These are phyloP conservation scores for Calonectria ilicicola DNA, from an alignment of 2,329 filamentous ascomycete species.

Conservation along the genomic window DNA sequence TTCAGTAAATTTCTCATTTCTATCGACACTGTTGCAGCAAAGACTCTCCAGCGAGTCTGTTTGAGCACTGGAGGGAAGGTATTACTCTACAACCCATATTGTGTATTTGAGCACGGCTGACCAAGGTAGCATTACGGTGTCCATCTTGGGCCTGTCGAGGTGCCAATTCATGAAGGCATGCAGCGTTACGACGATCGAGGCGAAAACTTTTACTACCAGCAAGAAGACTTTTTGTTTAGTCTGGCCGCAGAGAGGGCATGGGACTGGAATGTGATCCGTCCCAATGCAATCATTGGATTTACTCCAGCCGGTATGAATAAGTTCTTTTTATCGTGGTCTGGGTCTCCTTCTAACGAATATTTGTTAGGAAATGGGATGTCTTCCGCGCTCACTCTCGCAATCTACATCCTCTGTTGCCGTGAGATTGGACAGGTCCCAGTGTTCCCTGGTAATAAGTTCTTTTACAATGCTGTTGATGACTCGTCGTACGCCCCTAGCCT, in stretches of 20 bases:
- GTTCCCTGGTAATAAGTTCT: slow-evolving; percentile 33
- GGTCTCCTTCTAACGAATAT: not conserved
- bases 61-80: slow-evolving; percentile 34
- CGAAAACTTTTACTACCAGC: slow-evolving; percentile 33
- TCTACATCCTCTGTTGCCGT: slow-evolving; percentile 29
- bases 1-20: slow-evolving; percentile 32
- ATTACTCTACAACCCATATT: no score
- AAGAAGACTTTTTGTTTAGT: slow-evolving; percentile 31
- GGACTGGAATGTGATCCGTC: slow-evolving; percentile 33
- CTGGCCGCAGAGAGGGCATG: slow-evolving; percentile 27
- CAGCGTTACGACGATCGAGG: slow-evolving; percentile 29
- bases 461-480: slow-evolving; percentile 27
- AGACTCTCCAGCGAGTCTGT: slow-evolving; percentile 28
- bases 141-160: slow-evolving; percentile 30
- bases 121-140: slow-evolving; percentile 26
- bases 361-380: slow-evolving; percentile 32
- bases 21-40: slow-evolving; percentile 29
- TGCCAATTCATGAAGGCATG: slow-evolving; percentile 32
- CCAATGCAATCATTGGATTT: slow-evolving; percentile 32
- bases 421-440: slow-evolving; percentile 24
- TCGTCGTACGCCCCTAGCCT: slow-evolving; percentile 30
- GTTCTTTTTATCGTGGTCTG: not conserved
- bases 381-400: slow-evolving; percentile 27
- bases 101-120: not conserved
- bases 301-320: slow-evolving; percentile 25